Conservation (phyloP, 176 grass and related monocot species). For the Aegilops bicornis region DNA sequence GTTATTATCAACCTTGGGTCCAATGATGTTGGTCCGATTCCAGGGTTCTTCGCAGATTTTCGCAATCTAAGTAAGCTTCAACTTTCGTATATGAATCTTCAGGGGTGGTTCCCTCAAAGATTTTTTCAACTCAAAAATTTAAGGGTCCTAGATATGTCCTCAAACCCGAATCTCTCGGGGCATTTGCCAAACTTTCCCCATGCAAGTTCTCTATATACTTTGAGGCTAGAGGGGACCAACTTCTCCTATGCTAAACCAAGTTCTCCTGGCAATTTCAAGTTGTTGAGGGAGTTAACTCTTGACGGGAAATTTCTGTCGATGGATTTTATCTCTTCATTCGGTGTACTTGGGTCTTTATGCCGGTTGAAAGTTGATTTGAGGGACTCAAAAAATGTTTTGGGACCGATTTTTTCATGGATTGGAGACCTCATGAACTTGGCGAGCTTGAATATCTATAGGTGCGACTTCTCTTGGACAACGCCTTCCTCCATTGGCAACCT, state of each 20-base stretch:
- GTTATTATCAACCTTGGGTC: background rate
- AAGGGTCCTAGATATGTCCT: constrained; percentile 25
- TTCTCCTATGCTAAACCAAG: background rate
- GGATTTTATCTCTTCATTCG: background rate
- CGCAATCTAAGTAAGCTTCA: constrained; percentile 15
- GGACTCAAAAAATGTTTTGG: background rate
- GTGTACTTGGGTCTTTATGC: background rate
- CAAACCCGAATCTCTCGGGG: background rate
- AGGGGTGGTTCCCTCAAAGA: background rate
- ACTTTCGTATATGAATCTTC: background rate
- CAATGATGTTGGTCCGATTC: background rate
- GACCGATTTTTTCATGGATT: background rate
- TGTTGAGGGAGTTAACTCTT: background rate
- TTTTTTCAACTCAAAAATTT: constrained; percentile 12
- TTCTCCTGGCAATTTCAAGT: background rate
- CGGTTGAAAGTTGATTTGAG: background rate
- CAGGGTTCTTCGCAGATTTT: constrained; percentile 21
- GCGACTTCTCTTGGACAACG: background rate
- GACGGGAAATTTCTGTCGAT: background rate
- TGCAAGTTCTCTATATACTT: constrained; percentile 6
- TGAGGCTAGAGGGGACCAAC: background rate
- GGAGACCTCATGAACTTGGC: background rate
- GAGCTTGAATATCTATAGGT: background rate
- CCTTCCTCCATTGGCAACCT: background rate
- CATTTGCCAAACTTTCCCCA: background rate